Evolutionary conservation across 2,329 filamentous ascomycete species (phyloP).

Genomic region (Trichoderma endophyticum): DNA sequence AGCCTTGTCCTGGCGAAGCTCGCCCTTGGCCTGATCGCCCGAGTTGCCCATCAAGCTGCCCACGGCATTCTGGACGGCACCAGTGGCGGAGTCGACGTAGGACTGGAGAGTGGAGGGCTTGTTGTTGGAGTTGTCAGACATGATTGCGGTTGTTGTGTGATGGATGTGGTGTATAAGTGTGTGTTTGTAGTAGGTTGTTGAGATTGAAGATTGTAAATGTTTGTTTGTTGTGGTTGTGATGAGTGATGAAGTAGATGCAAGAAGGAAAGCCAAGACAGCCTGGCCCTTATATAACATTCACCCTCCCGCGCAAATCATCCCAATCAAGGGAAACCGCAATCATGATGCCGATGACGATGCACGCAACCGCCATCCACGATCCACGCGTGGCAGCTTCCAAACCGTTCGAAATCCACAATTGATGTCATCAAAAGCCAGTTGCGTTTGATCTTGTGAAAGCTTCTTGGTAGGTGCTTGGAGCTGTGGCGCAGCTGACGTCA

Average conservation of each 20-base stretch:
- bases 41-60: slow-evolving; percentile 71
- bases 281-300: not conserved
- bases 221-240: not conserved
- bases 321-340: not conserved
- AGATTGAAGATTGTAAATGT: not conserved
- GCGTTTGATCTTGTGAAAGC: not conserved
- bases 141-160: slow-evolving; percentile 20
- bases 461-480: not conserved
- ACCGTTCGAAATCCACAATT: not conserved
- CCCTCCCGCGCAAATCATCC: not conserved
- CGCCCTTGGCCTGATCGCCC: slow-evolving; percentile 62
- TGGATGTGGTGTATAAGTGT: not conserved
- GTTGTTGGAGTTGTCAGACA: slow-evolving; percentile 29
- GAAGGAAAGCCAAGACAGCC: not conserved
- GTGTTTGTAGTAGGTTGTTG: not conserved
- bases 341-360: slow-evolving; percentile 7
- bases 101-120: slow-evolving; percentile 73
- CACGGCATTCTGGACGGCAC: slow-evolving; percentile 67
- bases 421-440: slow-evolving; percentile 7
- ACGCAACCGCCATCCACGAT: not conserved
- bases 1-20: slow-evolving; percentile 63
- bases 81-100: slow-evolving; percentile 69
- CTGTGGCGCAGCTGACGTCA: slow-evolving; percentile 18
- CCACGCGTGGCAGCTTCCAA: slow-evolving; percentile 1
- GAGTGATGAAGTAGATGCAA: not conserved